Evolutionary conservation across 2,329 filamentous ascomycete species (phyloP).

Genomic region (Exutisphaerella laricina): DNA sequence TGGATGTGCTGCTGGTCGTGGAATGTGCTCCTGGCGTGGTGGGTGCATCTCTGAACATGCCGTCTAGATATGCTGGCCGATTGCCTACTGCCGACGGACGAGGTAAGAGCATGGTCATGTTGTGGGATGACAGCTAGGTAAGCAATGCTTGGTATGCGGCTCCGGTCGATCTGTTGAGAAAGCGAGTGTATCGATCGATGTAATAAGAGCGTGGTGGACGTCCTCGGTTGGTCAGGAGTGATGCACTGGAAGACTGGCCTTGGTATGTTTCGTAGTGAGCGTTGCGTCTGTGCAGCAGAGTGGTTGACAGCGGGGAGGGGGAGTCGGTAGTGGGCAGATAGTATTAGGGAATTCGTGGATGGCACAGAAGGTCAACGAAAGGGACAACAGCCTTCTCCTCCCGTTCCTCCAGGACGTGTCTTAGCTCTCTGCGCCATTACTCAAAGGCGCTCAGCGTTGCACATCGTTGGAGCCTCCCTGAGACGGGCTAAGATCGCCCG

Average conservation of each 20-base stretch:
- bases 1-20: conserved; percentile 27
- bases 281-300: not conserved
- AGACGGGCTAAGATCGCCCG: conserved; percentile 19
- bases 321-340: conserved; percentile 6
- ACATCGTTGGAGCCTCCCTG: conserved; percentile 12
- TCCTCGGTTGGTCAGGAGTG: too few relatives aligned
- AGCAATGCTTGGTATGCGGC: too few relatives aligned
- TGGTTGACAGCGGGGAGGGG: not conserved
- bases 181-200: not conserved
- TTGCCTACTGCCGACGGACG: conserved; percentile 21
- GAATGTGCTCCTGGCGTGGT: conserved; percentile 24
- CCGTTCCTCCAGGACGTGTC: conserved; percentile 13
- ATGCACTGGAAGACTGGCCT: too few relatives aligned
- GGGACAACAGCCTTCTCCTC: conserved; percentile 9
- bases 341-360: conserved; percentile 1
- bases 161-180: conserved; percentile 2
- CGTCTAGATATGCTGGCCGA: conserved; percentile 30
- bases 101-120: conserved; percentile 25
- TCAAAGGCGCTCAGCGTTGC: conserved; percentile 13
- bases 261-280: not conserved
- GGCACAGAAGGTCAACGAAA: conserved; percentile 2
- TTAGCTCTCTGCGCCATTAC: conserved; percentile 21
- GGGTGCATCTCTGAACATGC: conserved; percentile 26
- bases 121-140: too few relatives aligned
- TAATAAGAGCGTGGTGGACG: too few relatives aligned